Conservation (phyloP, 768 basidiomycete genomes). For the Termitomyces sp. region DNA sequence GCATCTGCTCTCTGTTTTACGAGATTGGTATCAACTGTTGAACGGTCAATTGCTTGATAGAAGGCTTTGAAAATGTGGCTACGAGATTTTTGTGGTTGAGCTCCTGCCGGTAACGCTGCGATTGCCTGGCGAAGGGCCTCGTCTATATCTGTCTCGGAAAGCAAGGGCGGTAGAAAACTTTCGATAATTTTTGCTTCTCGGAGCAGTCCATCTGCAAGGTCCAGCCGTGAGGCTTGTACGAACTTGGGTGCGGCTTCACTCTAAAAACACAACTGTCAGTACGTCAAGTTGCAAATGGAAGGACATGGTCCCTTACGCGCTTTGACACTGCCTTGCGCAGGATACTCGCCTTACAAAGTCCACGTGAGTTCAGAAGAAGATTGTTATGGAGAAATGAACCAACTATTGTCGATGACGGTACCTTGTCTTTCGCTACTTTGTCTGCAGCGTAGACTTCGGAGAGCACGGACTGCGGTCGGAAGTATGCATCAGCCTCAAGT, state of each 20-base stretch:
- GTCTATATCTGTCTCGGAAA: slow-evolving; percentile 58
- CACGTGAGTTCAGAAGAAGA: background rate
- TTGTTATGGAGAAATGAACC: slow-evolving; percentile 9
- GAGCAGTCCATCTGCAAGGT: slow-evolving; percentile 63
- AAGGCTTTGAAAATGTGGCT: slow-evolving; percentile 63
- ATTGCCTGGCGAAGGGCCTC: slow-evolving; percentile 43
- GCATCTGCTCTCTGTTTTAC: slow-evolving; percentile 52
- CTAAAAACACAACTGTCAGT: slow-evolving; percentile 31
- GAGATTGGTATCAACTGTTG: slow-evolving; percentile 52
- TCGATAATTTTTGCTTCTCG: slow-evolving; percentile 56
- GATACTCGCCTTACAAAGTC: slow-evolving; percentile 33
- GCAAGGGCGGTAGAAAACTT: slow-evolving; percentile 57
- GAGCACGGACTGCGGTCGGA: slow-evolving; percentile 52
- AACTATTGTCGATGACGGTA: slow-evolving; percentile 49
- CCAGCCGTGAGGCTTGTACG: slow-evolving; percentile 52
- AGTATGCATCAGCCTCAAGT: background rate
- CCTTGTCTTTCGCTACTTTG: slow-evolving; percentile 45
- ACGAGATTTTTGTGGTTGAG: slow-evolving; percentile 32
- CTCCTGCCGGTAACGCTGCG: slow-evolving; percentile 24
- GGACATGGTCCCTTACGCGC: slow-evolving; percentile 46
- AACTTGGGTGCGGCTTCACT: slow-evolving; percentile 60
- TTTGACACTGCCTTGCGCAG: slow-evolving; percentile 57
- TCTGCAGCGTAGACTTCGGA: slow-evolving; percentile 70
- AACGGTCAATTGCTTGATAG: slow-evolving; percentile 59
- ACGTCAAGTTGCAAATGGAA: background rate